Percentiles rank a stretch among this genome's conserved stretches.
Evolutionary conservation across 371 early-diverging fungal genomes (phyloP).

Genomic region (Actinomortierella wolfii): DNA sequence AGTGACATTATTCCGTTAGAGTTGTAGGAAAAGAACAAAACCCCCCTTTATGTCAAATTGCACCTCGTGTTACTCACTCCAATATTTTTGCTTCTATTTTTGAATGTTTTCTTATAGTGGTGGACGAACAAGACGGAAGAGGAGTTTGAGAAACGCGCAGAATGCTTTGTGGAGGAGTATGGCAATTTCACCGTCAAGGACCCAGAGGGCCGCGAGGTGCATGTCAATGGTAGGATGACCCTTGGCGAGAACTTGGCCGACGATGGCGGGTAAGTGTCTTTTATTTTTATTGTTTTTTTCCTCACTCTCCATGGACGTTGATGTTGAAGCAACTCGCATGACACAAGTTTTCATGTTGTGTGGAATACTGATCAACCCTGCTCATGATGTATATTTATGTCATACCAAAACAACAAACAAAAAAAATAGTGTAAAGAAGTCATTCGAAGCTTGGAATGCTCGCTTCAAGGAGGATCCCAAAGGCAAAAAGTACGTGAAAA

Average conservation of each 20-base stretch:
- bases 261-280: conserved; percentile 47
- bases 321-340: too few relatives aligned
- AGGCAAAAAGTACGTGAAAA: conserved; percentile 48
- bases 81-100: background rate
- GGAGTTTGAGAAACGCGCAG: conserved; percentile 55
- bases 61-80: background rate
- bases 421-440: conserved; percentile 34
- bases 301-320: background rate
- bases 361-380: too few relatives aligned
- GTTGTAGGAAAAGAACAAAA: too few relatives aligned
- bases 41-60: too few relatives aligned
- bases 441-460: conserved; percentile 51
- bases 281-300: background rate
- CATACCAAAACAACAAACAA: too few relatives aligned
- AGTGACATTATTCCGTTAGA: background rate
- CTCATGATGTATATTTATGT: too few relatives aligned
- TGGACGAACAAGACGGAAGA: conserved; percentile 61
- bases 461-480: conserved; percentile 33
- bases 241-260: conserved; percentile 73
- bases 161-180: conserved; percentile 71
- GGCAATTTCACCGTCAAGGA: conserved; percentile 56
- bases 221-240: conserved; percentile 65
- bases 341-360: too few relatives aligned
- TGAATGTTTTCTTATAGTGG: conserved; percentile 54
- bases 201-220: conserved; percentile 48